Evolutionary conservation across 140 eudicot genomes (phyloP).

Genomic region (Ambrosia hybrid): DNA sequence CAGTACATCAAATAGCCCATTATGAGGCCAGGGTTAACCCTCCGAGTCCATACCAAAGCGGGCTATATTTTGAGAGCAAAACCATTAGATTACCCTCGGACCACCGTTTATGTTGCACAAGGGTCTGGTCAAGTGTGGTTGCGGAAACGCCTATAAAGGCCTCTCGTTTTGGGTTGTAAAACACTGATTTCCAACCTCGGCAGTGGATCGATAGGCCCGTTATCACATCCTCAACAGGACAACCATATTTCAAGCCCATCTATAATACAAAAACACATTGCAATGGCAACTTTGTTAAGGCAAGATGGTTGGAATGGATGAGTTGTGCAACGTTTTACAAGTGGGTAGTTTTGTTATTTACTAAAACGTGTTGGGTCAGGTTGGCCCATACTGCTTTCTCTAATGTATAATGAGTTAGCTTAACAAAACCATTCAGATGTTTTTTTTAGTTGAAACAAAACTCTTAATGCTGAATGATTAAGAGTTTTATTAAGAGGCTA

Average conservation of each 20-base stretch:
- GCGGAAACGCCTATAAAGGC: slow-evolving; percentile 73
- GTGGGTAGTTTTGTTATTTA: not conserved
- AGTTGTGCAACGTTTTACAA: not conserved
- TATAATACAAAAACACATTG: slow-evolving; percentile 23
- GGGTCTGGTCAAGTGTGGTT: slow-evolving; percentile 62
- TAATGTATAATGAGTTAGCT: too few relatives aligned
- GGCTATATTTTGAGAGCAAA: slow-evolving; percentile 69
- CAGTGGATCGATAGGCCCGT: slow-evolving; percentile 84
- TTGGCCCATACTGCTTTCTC: not conserved
- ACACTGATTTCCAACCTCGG: slow-evolving; percentile 88
- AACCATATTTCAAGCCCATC: slow-evolving; percentile 88
- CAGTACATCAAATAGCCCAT: slow-evolving; percentile 63
- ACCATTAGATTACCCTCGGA: slow-evolving; percentile 80
- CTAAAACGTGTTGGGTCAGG: not conserved
- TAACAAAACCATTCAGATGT: too few relatives aligned
- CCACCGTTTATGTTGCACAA: slow-evolving; percentile 91
- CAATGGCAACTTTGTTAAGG: not conserved
- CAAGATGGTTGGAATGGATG: too few relatives aligned
- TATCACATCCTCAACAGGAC: slow-evolving; percentile 83
- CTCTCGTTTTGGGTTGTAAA: slow-evolving; percentile 50
- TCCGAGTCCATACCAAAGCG: slow-evolving; percentile 67
- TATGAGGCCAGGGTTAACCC: slow-evolving; percentile 48
- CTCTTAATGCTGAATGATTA: too few relatives aligned
- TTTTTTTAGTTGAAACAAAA: too few relatives aligned
- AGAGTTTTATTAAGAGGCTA: too few relatives aligned